Evolutionary conservation across 1,139 yeast species (phyloP), one percentile per base, ranked within the genome.

Genomic region (Trichomonascaceae sp.): DNA sequence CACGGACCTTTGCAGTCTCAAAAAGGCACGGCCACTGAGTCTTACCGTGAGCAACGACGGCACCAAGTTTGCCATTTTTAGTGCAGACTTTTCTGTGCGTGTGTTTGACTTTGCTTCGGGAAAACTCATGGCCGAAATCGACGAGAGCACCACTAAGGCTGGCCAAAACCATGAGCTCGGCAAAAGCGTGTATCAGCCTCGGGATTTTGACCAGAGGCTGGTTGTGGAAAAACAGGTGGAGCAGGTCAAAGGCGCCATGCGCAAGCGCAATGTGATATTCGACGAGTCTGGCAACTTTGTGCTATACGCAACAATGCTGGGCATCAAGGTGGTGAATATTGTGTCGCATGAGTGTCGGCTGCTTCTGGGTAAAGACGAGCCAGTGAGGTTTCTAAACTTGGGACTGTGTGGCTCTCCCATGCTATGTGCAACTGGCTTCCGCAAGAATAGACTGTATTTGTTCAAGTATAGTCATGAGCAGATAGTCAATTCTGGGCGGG

Each of bases 1-100:
- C 30, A 68, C 74, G 0, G 64, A 65, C 39, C 46, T 68, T 28
- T 62, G 62, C 40, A 62, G 59, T 16, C 49, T 65, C 33, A 55
- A 62, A 15, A 63, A 60, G 37, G 30, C 42, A 26, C 60, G 61
- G 42, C 43, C 57, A 1, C 32, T 41, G 2, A 35, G 45, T 2
- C 29, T 61, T 13, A 34, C 41, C 4, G 37, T 59, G 13, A 46
- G 57, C 9, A 52, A 52, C 3, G 52, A 55, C 33, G 53, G 49
- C 2, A 38, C 42, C 5, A 46, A 43, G 17, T 50, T 49, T 16
- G 57, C 58, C 29, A 54, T 53, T 2, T 37, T 48, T 16, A 51
- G 65, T 1, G 59, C 66, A 1, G 63, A 61, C 37, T 45, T 56
- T 26, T 45, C 46, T 26, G 43, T 67, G 5, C 44, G 60, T 8